Evolutionary conservation across 495 filamentous ascomycete genomes (phyloP).

Genomic region (Trichoderma parareesei): DNA sequence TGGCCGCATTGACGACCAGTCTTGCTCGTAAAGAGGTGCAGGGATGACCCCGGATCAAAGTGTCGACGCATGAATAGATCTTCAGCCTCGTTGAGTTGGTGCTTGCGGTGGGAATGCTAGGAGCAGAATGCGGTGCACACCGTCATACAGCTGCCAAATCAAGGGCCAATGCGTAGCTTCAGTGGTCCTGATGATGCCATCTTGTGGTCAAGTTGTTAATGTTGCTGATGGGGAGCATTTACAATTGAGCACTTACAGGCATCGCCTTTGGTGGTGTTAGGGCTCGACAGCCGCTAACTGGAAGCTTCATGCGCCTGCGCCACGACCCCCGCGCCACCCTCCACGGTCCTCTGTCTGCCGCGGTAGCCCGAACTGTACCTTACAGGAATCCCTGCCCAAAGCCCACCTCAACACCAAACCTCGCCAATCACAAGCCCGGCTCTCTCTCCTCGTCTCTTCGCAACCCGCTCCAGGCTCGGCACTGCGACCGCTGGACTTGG

Average conservation of each 20-base stretch:
- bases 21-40: neutral
- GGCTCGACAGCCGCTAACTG: neutral
- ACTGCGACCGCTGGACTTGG: neutral
- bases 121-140: no score
- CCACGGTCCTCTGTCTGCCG: neutral
- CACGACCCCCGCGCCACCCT: neutral
- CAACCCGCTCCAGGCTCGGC: neutral
- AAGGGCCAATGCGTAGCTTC: no score
- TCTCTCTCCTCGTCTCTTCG: neutral
- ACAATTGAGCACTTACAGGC: no score
- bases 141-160: no score
- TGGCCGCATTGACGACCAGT: neutral
- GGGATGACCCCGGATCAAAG: neutral
- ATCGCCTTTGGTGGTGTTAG: no score
- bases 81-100: neutral
- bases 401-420: neutral
- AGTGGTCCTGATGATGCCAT: no score
- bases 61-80: neutral
- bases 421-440: slow-evolving; percentile 2
- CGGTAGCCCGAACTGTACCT: neutral
- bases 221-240: no score
- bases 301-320: neutral
- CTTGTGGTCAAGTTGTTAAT: no score
- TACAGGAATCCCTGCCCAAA: neutral
- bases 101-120: neutral